Conservation (phyloP, 768 basidiomycete species). For the Hypsizygus marmoreus region DNA sequence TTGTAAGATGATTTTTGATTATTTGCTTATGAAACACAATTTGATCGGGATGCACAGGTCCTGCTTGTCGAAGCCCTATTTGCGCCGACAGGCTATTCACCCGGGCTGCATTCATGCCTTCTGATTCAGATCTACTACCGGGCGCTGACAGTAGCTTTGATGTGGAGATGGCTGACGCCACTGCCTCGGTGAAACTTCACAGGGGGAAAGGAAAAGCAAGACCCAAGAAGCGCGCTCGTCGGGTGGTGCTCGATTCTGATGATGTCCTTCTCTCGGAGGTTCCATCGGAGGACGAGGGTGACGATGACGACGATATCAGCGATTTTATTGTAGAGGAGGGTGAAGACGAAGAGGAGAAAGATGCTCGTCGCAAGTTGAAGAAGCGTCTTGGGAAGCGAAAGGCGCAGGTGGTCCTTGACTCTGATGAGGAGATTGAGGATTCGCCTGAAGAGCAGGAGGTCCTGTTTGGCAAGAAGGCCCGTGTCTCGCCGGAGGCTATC, state of each 20-base stretch:
- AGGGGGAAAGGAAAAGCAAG: slow-evolving; percentile 26
- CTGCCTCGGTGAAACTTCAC: slow-evolving; percentile 12
- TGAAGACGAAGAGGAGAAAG: slow-evolving; percentile 59
- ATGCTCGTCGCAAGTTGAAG: slow-evolving; percentile 38
- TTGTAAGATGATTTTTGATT: slow-evolving; percentile 37
- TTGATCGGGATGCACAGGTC: slow-evolving; percentile 37
- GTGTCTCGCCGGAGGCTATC: slow-evolving; percentile 33
- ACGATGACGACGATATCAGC: slow-evolving; percentile 44
- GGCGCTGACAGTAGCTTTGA: slow-evolving; percentile 24
- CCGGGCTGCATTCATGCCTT: slow-evolving; percentile 62
- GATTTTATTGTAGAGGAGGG: slow-evolving; percentile 56
- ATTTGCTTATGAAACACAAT: not conserved
- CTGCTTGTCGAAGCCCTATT: slow-evolving; percentile 60
- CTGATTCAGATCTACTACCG: slow-evolving; percentile 42
- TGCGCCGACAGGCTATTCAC: slow-evolving; percentile 49
- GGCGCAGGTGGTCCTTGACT: slow-evolving; percentile 42
- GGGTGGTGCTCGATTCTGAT: slow-evolving; percentile 24
- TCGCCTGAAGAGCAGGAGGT: slow-evolving; percentile 43
- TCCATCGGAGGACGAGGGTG: slow-evolving; percentile 34
- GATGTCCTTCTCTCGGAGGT: slow-evolving; percentile 31
- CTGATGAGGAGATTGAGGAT: slow-evolving; percentile 42
- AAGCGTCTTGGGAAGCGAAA: slow-evolving; percentile 39
- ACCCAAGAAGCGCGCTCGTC: slow-evolving; percentile 16
- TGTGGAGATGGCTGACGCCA: slow-evolving; percentile 31
- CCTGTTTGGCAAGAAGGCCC: slow-evolving; percentile 36